Base-by-base conservation (phyloP, 768 basidiomycete species). In the Boletus vermiculosoides region DNA sequence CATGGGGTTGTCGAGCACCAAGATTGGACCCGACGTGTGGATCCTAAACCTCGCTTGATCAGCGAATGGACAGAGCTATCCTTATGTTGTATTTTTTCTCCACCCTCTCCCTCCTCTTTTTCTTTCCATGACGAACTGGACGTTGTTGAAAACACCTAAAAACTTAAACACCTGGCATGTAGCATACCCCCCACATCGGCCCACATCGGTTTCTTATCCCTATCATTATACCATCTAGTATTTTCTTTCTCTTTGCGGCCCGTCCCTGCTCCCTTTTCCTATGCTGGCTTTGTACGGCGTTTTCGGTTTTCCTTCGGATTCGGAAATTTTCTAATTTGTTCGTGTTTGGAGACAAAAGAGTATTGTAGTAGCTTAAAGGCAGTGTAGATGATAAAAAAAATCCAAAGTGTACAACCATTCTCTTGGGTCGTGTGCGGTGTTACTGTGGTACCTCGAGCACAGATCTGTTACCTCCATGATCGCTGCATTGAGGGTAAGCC, bases 1-100 rank as follows among this genome's bases (percentile, higher is more conserved):
- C 67, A 77, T 75, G 57, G 84, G 84, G 18, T 55, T 83, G 36
- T 71, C 76, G 8, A 73, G 77, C 59, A 72, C 67, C 50, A 66
- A 66, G 47, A 61, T 70, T 0, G 70, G 70, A 4, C 72, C 74
- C 7, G 75, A 80, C 34, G 71, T 71, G 1, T 74, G 80, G 73
- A 13, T 45, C 34, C 30, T 73, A 10, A 73, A 73, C 61, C 63
- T 71, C 5, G 55, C 59, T 45, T 73, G 62, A 71, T 15, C 25
- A 5, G n/a, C 8, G 30, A 28, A 28, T 20, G 52, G n/a, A 33
- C 45, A 0, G 56, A 28, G 40, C 34, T 68, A 69, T 61, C 45
- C 55, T 71, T 73, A 73, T 71, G 45, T 45, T 53, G 28, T 71
- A 65, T 54, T 69, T 60, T 37, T 37, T 41, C 2, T n/a, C 30